These are phyloP conservation scores for Camellia granthamiana DNA, from an alignment of 148 eudicot species.

Conservation along the genomic window DNA sequence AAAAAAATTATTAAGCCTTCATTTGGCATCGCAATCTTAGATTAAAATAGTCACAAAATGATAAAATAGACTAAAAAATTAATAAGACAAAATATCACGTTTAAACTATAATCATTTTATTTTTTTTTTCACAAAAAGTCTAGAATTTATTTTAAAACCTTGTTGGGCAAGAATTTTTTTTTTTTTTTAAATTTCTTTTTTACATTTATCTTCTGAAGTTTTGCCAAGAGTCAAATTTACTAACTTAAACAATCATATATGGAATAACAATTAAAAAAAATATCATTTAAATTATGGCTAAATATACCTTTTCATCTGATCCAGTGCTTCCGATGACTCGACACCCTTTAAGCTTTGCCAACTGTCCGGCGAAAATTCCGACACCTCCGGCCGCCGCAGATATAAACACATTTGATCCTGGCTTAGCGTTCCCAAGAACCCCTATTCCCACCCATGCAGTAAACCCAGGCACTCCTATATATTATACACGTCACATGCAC, in stretches of 20 bases:
- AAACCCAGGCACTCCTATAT: conserved; percentile 38
- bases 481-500: too few species aligned
- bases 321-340: conserved; percentile 40
- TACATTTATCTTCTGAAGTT: too few species aligned
- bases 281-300: neutral
- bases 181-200: too few species aligned
- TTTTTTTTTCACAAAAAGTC: too few species aligned
- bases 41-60: too few species aligned
- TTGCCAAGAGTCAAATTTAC: neutral
- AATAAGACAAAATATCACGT: too few species aligned
- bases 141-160: too few species aligned
- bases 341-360: conserved; percentile 42
- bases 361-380: conserved; percentile 39
- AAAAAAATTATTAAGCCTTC: too few species aligned
- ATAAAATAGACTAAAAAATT: too few species aligned
- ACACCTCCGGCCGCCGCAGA: conserved; percentile 48
- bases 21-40: too few species aligned
- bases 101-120: too few species aligned
- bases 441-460: conserved; percentile 43
- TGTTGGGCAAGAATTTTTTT: too few species aligned
- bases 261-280: neutral
- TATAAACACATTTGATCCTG: conserved; percentile 37
- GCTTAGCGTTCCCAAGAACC: conserved; percentile 28
- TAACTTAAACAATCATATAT: neutral
- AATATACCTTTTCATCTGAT: conserved; percentile 34